A percentile compares a stretch with the other conserved stretches of the same genome.
Conservation (phyloP, 768 basidiomycete genomes). For the Sporobolomyces phaffii region DNA sequence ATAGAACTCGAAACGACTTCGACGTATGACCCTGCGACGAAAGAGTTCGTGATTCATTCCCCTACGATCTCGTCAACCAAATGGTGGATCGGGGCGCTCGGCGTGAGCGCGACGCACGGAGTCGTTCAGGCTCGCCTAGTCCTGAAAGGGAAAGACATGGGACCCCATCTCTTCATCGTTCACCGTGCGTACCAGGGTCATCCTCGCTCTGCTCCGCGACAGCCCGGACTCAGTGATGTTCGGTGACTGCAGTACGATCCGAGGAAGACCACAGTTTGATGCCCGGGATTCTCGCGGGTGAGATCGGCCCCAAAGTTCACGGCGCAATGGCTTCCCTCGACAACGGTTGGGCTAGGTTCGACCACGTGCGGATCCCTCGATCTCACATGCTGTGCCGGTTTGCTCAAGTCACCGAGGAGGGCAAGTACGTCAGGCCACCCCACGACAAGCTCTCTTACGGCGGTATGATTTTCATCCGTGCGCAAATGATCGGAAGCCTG, state of each 20-base stretch:
- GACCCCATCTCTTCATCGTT: slow-evolving; percentile 49
- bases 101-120: slow-evolving; percentile 48
- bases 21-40: slow-evolving; percentile 47
- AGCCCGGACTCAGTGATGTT: slow-evolving; percentile 19
- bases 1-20: slow-evolving; percentile 50
- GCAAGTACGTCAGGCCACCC: slow-evolving; percentile 58
- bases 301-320: slow-evolving; percentile 50
- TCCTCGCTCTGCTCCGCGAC: slow-evolving; percentile 42
- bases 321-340: slow-evolving; percentile 20
- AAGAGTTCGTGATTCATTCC: slow-evolving; percentile 50
- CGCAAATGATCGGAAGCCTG: slow-evolving; percentile 56
- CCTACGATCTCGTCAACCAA: slow-evolving; percentile 50
- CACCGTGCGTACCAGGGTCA: slow-evolving; percentile 10
- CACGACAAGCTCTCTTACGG: slow-evolving; percentile 53
- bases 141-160: slow-evolving; percentile 48
- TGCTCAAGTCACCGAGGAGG: slow-evolving; percentile 57
- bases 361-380: slow-evolving; percentile 48
- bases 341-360: slow-evolving; percentile 44
- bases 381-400: slow-evolving; percentile 67
- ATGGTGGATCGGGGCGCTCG: slow-evolving; percentile 46
- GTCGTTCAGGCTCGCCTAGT: slow-evolving; percentile 50
- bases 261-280: slow-evolving; percentile 46
- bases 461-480: slow-evolving; percentile 35
- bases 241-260: slow-evolving; percentile 14
- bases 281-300: slow-evolving; percentile 49